Conservation (phyloP, 257 asterid species). For the Solanum habrochaites region DNA sequence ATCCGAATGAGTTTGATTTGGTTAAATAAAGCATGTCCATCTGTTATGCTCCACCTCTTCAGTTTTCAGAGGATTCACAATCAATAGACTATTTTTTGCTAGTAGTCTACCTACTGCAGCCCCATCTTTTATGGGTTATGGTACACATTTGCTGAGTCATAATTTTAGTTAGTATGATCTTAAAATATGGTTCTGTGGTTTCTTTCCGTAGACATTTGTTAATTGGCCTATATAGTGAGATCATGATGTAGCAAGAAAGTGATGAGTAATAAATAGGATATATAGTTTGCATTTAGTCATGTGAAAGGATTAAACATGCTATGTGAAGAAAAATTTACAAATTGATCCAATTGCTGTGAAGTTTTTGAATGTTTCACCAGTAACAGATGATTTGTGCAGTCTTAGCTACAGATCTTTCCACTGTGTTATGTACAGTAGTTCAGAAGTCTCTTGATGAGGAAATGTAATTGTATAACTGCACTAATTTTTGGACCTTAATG, state of each 20-base stretch:
- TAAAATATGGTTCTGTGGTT: neutral
- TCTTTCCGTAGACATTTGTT: neutral
- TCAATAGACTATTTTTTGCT: neutral
- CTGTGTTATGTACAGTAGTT: neutral
- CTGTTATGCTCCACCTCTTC: neutral
- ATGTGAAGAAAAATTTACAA: neutral
- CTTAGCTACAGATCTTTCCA: neutral
- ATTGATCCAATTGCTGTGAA: neutral
- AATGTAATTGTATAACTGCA: neutral
- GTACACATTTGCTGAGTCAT: neutral
- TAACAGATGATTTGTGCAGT: neutral
- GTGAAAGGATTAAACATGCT: neutral
- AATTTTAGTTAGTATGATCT: neutral
- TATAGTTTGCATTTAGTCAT: neutral
- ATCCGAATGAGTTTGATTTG: neutral
- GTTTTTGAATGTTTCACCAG: neutral
- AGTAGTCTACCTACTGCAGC: neutral
- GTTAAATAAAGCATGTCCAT: neutral
- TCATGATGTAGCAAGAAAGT: neutral
- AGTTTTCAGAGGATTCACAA: neutral
- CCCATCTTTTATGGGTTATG: neutral
- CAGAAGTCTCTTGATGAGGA: neutral
- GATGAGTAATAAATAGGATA: neutral
- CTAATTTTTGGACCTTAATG: slow-evolving; percentile 1
- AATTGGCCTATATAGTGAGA: neutral